Evolutionary conservation across 1,284 basidiomycete genomes (phyloP).

Genomic region (Leucoagaricus sp.): DNA sequence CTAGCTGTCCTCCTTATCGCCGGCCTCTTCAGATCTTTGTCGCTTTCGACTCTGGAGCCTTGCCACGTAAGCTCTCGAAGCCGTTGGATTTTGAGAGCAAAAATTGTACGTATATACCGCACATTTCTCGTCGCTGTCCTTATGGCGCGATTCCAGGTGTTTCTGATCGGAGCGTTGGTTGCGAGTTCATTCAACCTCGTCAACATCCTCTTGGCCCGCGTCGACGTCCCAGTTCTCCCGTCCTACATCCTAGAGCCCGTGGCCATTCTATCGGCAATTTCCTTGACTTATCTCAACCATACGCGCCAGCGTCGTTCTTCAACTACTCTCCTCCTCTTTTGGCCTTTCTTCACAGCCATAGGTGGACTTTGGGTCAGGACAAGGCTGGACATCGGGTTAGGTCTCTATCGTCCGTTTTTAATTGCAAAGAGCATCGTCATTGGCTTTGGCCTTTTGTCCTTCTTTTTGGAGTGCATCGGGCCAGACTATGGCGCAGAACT

Average conservation of each 20-base stretch:
- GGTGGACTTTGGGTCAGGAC: slow-evolving; percentile 69
- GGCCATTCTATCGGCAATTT: slow-evolving; percentile 44
- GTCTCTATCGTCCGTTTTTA: slow-evolving; percentile 37
- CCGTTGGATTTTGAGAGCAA: slow-evolving; percentile 52
- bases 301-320: slow-evolving; percentile 79
- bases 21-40: slow-evolving; percentile 38
- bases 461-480: slow-evolving; percentile 71
- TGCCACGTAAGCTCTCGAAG: slow-evolving; percentile 24
- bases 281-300: slow-evolving; percentile 73
- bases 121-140: slow-evolving; percentile 6
- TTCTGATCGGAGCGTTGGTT: slow-evolving; percentile 44
- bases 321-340: slow-evolving; percentile 79
- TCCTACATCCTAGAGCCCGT: slow-evolving; percentile 62
- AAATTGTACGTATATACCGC: slow-evolving; percentile 55
- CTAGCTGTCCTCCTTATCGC: slow-evolving; percentile 50
- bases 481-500: slow-evolving; percentile 53
- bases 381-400: slow-evolving; percentile 32
- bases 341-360: slow-evolving; percentile 68
- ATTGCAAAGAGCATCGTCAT: slow-evolving; percentile 50
- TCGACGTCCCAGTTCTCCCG: slow-evolving; percentile 51
- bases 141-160: slow-evolving; percentile 33
- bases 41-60: slow-evolving; percentile 26
- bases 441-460: slow-evolving; percentile 56
- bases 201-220: slow-evolving; percentile 35
- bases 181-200: slow-evolving; percentile 43